Base-by-base conservation (phyloP, 2,329 filamentous ascomycete species). In the Leptographium radiaticola region DNA sequence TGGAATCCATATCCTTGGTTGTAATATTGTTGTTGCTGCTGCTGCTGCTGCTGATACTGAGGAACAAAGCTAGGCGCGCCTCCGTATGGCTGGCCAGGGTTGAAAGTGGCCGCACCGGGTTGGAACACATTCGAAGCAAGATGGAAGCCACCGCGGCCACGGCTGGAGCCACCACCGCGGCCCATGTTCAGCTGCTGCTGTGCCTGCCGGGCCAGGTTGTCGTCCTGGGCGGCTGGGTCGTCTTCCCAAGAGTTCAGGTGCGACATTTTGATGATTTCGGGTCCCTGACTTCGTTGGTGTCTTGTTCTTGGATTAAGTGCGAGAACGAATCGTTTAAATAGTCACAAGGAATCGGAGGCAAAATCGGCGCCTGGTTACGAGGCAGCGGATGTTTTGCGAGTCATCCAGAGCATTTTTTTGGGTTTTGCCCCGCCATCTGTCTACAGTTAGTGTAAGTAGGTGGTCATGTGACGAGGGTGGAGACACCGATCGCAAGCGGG, bases 161-260 rank as follows among this genome's bases (percentile, higher is more conserved):
- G 53, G 6, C 12, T 36, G 9, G 34, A 9, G 25, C 52, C 49
- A 44, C 55, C 55, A 12, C 58, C 48, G 6, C 56, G 67, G 39
- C 85, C 86, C 64, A 90, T 67, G 68, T 89, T 88, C 68, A 89
- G 77, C 67, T 86, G 83, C 68, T 85, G 81, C 63, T 85, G 80
- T 40, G 86, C 73, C 75, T 90, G 87, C 63, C 83, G 82, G 58
- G 87, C 80, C 69, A 95, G 81, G 67, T 80, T 80, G 63, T 87
- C 85, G 63, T 90, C 85, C 75, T 88, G 84, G 59, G 81, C 83
- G 53, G 84, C 76, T 64, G 84, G 83, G 65, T 90, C 87, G 65
- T 95, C 89, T 73, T 97, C 90, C 87, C 93, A 97, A 58, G 89
- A 95, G 70, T 95, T 89, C 64, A 89, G 86, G 69, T 90, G 83